phyloP scores from a whole-genome alignment of 169 alveolate species.

The Plasmodium gallinaceum region DNA sequence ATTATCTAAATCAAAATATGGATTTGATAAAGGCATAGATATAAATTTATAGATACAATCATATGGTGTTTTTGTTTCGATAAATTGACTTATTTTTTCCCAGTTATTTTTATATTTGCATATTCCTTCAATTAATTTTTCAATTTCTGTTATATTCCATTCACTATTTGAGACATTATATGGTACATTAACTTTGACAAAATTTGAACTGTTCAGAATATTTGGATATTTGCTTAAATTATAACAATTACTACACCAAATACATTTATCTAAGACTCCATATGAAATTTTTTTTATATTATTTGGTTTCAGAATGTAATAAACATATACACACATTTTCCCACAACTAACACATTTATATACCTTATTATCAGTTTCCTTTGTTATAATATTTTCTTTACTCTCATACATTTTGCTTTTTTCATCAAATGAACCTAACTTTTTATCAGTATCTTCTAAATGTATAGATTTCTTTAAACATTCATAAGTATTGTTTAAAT shows the following conservation, averaged over 20 bases:
- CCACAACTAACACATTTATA: slow-evolving; percentile 68
- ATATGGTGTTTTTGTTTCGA: slow-evolving; percentile 49
- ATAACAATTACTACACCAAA: slow-evolving; percentile 51
- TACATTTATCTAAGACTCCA: slow-evolving; percentile 68
- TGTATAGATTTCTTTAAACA: slow-evolving; percentile 4
- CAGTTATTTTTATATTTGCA: slow-evolving; percentile 58
- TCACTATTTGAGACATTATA: slow-evolving; percentile 12
- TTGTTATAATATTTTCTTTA: not conserved
- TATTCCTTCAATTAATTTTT: slow-evolving; percentile 54
- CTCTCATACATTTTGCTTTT: no score
- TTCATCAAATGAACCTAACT: not conserved
- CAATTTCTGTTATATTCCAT: slow-evolving; percentile 36
- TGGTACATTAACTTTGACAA: slow-evolving; percentile 59
- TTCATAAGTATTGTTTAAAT: not conserved
- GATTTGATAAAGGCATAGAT: slow-evolving; percentile 70
- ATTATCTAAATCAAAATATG: slow-evolving; percentile 60
- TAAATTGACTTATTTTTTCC: slow-evolving; percentile 43
- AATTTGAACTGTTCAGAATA: slow-evolving; percentile 48
- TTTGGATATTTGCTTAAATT: slow-evolving; percentile 54
- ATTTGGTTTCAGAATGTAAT: slow-evolving; percentile 57
- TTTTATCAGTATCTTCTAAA: not conserved
- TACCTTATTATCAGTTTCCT: not conserved
- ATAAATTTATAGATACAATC: slow-evolving; percentile 66
- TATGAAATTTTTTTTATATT: slow-evolving; percentile 49
- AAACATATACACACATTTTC: slow-evolving; percentile 18